Percentiles rank a stretch among this genome's conserved stretches.
Evolutionary conservation across 2,329 filamentous ascomycete genomes (phyloP).

Genomic region (Exophiala sideris): DNA sequence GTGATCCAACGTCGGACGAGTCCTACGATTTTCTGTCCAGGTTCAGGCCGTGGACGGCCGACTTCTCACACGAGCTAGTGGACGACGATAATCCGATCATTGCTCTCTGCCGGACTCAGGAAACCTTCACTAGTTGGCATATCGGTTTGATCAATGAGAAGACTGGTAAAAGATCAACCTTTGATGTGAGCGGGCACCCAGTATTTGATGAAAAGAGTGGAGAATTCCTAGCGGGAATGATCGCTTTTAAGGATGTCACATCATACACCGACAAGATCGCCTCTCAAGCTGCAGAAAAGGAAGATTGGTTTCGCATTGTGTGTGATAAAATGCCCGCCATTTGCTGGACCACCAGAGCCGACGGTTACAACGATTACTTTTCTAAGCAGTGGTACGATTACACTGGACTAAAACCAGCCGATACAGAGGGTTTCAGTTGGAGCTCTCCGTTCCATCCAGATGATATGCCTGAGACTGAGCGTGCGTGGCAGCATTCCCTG

Average conservation of each 20-base stretch:
- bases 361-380: constrained; percentile 69
- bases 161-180: constrained; percentile 54
- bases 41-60: constrained; percentile 63
- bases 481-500: constrained; percentile 61
- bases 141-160: constrained; percentile 61
- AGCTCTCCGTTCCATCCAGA: constrained; percentile 65
- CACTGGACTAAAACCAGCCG: constrained; percentile 62
- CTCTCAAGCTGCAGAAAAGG: constrained; percentile 66
- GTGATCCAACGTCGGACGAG: constrained; percentile 42
- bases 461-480: constrained; percentile 56
- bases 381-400: constrained; percentile 77
- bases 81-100: constrained; percentile 65
- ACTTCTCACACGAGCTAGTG: constrained; percentile 59
- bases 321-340: constrained; percentile 70
- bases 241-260: constrained; percentile 71
- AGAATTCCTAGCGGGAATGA: constrained; percentile 70
- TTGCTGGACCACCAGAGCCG: constrained; percentile 69
- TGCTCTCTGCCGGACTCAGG: constrained; percentile 59
- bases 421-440: constrained; percentile 64
- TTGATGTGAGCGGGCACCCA: constrained; percentile 65
- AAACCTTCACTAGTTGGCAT: constrained; percentile 56
- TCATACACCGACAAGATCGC: constrained; percentile 66
- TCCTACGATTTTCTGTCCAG: constrained; percentile 57
- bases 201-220: constrained; percentile 64
- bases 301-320: constrained; percentile 70